Conservation (phyloP, 169 alveolate genomes). For the Plasmodium sp. region DNA sequence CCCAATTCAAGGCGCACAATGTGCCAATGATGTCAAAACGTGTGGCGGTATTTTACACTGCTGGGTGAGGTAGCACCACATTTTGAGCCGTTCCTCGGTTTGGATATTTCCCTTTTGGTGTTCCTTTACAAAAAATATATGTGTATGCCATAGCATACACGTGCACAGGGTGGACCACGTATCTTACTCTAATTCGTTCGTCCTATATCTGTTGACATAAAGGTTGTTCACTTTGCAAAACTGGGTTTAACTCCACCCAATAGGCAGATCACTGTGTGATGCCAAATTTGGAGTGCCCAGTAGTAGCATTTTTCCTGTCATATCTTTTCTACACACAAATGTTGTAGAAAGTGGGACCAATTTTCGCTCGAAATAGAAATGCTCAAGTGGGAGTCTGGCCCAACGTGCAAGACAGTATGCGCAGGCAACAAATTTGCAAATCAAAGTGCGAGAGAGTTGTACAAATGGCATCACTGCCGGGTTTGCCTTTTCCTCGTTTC, state of each 20-base stretch:
- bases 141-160: neutral
- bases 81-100: neutral
- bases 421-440: neutral
- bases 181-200: neutral
- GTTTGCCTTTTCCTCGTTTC: neutral
- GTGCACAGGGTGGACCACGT: neutral
- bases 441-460: neutral
- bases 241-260: neutral
- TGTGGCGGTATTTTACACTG: neutral
- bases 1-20: neutral
- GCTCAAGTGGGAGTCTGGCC: neutral
- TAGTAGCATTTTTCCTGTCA: neutral
- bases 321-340: neutral
- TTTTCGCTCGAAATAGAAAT: neutral
- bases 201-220: neutral
- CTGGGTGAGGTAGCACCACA: neutral
- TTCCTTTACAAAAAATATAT: neutral
- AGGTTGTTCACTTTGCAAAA: neutral
- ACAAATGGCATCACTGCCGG: neutral
- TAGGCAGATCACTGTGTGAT: neutral
- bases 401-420: neutral
- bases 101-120: neutral
- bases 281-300: neutral
- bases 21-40: neutral
- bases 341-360: neutral